Percentiles rank a stretch among this genome's conserved stretches.
Evolutionary conservation across 2,329 filamentous ascomycete species (phyloP).

Genomic region (Aureobasidium namibiae): DNA sequence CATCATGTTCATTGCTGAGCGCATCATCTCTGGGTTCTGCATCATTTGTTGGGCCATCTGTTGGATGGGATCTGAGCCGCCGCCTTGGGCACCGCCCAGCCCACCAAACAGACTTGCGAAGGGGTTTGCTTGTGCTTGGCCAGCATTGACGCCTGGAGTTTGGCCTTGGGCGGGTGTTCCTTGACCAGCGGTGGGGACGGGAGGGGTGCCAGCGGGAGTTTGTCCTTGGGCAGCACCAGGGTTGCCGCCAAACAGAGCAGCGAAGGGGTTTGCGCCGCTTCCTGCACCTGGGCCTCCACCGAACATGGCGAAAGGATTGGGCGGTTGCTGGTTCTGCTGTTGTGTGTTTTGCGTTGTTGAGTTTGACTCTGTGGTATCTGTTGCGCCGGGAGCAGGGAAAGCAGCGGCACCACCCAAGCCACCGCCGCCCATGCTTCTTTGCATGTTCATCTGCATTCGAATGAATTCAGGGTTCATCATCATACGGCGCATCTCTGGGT

Average conservation of each 20-base stretch:
- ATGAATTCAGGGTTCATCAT: slow-evolving; percentile 85
- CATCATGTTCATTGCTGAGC: slow-evolving; percentile 47
- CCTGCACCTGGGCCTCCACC: slow-evolving; percentile 19
- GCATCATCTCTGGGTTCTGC: slow-evolving; percentile 51
- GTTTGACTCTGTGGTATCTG: slow-evolving; percentile 63
- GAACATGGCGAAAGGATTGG: slow-evolving; percentile 42
- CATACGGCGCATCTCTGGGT: slow-evolving; percentile 82
- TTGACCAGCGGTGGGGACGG: slow-evolving; percentile 23
- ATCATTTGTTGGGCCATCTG: slow-evolving; percentile 40
- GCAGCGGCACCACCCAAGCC: slow-evolving; percentile 35
- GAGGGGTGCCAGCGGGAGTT: slow-evolving; percentile 27
- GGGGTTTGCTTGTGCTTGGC: slow-evolving; percentile 48
- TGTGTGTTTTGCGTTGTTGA: slow-evolving; percentile 26
- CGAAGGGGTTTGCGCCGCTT: slow-evolving; percentile 49
- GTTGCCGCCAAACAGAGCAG: slow-evolving; percentile 45
- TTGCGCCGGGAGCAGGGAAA: slow-evolving; percentile 87
- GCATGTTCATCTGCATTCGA: slow-evolving; percentile 73
- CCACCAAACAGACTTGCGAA: slow-evolving; percentile 57
- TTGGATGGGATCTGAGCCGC: slow-evolving; percentile 39
- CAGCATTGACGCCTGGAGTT: slow-evolving; percentile 22
- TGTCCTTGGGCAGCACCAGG: slow-evolving; percentile 25
- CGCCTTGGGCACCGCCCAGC: slow-evolving; percentile 16
- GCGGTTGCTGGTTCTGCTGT: slow-evolving; percentile 15
- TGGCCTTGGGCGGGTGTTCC: slow-evolving; percentile 21
- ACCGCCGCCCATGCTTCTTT: slow-evolving; percentile 51